Evolutionary conservation across 805 yeast genomes (phyloP).

Genomic region (Priceomyces carsonii): DNA sequence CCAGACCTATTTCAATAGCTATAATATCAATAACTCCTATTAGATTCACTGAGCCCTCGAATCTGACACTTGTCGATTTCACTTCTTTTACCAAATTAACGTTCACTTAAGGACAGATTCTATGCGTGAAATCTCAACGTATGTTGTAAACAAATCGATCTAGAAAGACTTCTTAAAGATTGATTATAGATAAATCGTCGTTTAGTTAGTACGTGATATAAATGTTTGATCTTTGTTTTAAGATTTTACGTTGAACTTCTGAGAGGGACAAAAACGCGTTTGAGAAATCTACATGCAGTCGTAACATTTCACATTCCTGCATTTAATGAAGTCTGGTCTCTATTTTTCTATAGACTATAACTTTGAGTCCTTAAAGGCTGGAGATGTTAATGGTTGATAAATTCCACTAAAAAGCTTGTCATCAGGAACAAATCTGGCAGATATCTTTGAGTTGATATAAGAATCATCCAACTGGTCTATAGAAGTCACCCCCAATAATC

Average conservation of each 20-base stretch:
- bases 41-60: slow-evolving; percentile 2
- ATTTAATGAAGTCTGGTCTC: too few species aligned
- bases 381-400: slow-evolving; percentile 56
- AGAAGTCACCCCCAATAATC: slow-evolving; percentile 58
- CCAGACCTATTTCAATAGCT: too few species aligned
- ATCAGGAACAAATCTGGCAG: slow-evolving; percentile 48
- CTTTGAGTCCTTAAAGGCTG: slow-evolving; percentile 45
- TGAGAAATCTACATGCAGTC: too few species aligned
- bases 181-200: slow-evolving; percentile 3
- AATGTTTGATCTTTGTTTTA: slow-evolving; percentile 6
- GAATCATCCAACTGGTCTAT: slow-evolving; percentile 56
- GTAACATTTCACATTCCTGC: too few species aligned
- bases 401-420: slow-evolving; percentile 57
- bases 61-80: slow-evolving; percentile 6
- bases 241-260: too few species aligned
- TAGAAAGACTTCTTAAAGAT: background rate
- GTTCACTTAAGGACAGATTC: background rate
- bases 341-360: too few species aligned
- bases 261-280: too few species aligned
- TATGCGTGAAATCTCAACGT: background rate
- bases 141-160: slow-evolving; percentile 1
- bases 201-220: background rate
- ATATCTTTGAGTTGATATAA: slow-evolving; percentile 56
- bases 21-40: too few species aligned
- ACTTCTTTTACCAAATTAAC: slow-evolving; percentile 1